Base-by-base conservation (phyloP, 208 protist genomes). In the Trypanosoma avium region DNA sequence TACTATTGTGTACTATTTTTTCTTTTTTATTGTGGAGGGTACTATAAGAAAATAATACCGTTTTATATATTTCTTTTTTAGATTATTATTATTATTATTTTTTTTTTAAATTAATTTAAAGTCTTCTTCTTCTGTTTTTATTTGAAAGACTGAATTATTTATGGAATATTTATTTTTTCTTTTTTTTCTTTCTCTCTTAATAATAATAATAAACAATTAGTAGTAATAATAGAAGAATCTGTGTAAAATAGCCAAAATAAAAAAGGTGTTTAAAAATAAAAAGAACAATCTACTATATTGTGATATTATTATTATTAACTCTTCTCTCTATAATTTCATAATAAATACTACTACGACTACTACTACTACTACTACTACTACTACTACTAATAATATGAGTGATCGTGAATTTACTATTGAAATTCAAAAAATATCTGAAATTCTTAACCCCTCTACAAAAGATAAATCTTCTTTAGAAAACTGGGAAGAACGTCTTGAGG, bases 341-440 rank as follows among this genome's bases (percentile, higher is more conserved):
- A n/a, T n/a, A n/a, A n/a, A n/a, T n/a, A n/a, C n/a, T n/a, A n/a
- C n/a, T n/a, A n/a, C n/a, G n/a, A n/a, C n/a, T n/a, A n/a, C n/a
- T n/a, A n/a, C n/a, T n/a, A n/a, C n/a, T n/a, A n/a, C n/a, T n/a
- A n/a, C n/a, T n/a, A n/a, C 13, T 3, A 12, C 0, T 19, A 9
- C n/a, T n/a, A 33, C 21, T 17, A 46, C 56, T n/a, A 49, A 26
- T 15, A n/a, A 4, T 26, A 46, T 64, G 47, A 29, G 24, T 24
- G 59, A 67, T 17, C 48, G 50, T 35, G 64, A 36, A 27, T 10
- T 70, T 21, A 7, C 15, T 42, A 26, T 19, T 6, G 61, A 75
- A 4, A 7, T 88, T 49, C 77, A 77, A 45, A 65, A 50, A 47
- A 32, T 88, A 6, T 57, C 54, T 33, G 61, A 72, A 24, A 46